These are phyloP conservation scores for Mytilinidion resinicola DNA, from an alignment of 495 filamentous ascomycete genomes.

Conservation along the genomic window DNA sequence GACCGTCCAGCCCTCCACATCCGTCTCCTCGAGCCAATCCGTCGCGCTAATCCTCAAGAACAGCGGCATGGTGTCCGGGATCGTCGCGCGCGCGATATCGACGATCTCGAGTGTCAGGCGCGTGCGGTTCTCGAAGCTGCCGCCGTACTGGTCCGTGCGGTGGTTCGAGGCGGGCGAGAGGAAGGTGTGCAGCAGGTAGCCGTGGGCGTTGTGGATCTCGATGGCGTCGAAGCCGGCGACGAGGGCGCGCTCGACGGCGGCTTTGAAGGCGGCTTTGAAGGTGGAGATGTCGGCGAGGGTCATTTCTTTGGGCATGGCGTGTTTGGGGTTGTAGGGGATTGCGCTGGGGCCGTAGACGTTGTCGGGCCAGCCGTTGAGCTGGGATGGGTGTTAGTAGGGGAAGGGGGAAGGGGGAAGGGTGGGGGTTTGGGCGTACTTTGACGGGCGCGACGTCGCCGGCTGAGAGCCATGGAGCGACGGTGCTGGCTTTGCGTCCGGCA, in stretches of 20 bases:
- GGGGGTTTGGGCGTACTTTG: slow-evolving; percentile 38
- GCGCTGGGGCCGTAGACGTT: slow-evolving; percentile 55
- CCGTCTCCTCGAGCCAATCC: slow-evolving; percentile 62
- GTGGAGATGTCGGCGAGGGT: slow-evolving; percentile 55
- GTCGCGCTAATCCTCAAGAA: slow-evolving; percentile 64
- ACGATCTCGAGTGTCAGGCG: slow-evolving; percentile 48
- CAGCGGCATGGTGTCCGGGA: slow-evolving; percentile 57
- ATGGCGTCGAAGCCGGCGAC: slow-evolving; percentile 65
- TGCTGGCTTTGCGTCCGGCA: slow-evolving; percentile 67
- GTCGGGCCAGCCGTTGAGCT: slow-evolving; percentile 55
- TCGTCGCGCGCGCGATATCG: slow-evolving; percentile 45
- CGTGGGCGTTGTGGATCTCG: slow-evolving; percentile 39
- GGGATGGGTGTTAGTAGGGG: not conserved
- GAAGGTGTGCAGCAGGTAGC: slow-evolving; percentile 37
- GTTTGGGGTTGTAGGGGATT: slow-evolving; percentile 44
- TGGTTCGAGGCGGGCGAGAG: slow-evolving; percentile 37
- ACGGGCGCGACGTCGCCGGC: slow-evolving; percentile 42
- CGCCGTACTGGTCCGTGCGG: slow-evolving; percentile 40
- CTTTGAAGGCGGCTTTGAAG: slow-evolving; percentile 54
- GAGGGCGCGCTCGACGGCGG: slow-evolving; percentile 54
- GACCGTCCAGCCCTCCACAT: slow-evolving; percentile 57
- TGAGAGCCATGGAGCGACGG: slow-evolving; percentile 54
- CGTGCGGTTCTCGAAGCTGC: slow-evolving; percentile 51
- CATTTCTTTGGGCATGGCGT: slow-evolving; percentile 50
- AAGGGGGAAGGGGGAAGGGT: not conserved